phyloP scores from a whole-genome alignment of 2,329 filamentous ascomycete genomes.

The Aureobasidium sp. region DNA sequence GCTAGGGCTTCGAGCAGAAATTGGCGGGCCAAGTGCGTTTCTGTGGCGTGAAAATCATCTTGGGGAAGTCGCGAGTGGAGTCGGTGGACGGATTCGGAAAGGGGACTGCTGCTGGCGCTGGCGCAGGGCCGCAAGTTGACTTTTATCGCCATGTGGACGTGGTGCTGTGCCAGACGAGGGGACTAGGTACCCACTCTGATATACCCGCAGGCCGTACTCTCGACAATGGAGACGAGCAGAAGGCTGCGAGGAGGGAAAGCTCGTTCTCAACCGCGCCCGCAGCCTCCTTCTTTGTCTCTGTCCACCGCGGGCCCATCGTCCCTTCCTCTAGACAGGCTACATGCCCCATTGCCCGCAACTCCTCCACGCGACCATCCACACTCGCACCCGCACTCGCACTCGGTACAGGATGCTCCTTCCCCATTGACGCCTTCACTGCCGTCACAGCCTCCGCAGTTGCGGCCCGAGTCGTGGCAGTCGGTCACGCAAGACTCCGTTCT shows the following conservation, averaged over 20 bases:
- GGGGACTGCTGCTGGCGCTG: neutral
- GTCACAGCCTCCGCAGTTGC: neutral
- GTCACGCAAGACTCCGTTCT: conserved; percentile 85
- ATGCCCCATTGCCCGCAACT: neutral
- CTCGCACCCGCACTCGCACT: neutral
- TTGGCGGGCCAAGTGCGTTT: neutral
- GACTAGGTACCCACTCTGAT: neutral
- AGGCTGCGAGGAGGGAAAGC: neutral
- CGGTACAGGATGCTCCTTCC: neutral
- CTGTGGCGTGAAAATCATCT: neutral
- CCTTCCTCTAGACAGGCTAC: neutral
- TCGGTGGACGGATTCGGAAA: neutral
- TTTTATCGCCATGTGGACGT: conserved; percentile 2
- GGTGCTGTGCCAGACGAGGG: neutral
- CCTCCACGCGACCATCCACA: neutral
- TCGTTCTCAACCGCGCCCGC: neutral
- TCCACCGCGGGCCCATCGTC: neutral
- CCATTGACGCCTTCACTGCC: neutral
- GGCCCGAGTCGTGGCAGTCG: conserved; percentile 53
- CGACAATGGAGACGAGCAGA: conserved; percentile 1
- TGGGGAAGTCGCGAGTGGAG: conserved; percentile 6
- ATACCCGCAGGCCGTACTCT: neutral
- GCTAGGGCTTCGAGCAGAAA: neutral
- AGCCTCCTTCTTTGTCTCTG: neutral
- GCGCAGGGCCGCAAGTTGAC: neutral